Evolutionary conservation across 768 basidiomycete species (phyloP).

Genomic region (Boletus reticuloceps): DNA sequence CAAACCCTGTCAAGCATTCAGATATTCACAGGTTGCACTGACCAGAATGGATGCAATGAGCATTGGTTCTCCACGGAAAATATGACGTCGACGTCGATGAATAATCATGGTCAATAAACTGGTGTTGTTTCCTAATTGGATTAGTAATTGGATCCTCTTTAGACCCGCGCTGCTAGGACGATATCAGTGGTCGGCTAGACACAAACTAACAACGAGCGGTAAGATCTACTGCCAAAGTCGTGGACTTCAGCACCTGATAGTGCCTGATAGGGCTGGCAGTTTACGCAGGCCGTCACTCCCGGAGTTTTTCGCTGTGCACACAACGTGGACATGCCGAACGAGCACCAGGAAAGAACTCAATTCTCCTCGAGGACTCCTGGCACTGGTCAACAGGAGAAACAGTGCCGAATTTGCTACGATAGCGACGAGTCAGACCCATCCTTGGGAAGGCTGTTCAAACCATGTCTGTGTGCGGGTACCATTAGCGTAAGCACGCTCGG

Average conservation of each 20-base stretch:
- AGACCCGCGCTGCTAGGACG: not conserved
- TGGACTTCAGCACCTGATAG: not conserved
- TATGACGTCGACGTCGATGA: not conserved
- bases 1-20: not conserved
- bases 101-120: not conserved
- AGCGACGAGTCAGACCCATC: slow-evolving; percentile 56
- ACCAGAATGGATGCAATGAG: not conserved
- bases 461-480: slow-evolving; percentile 66
- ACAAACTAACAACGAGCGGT: slow-evolving; percentile 1
- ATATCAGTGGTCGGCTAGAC: not conserved
- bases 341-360: slow-evolving; percentile 10
- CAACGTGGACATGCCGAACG: slow-evolving; percentile 18
- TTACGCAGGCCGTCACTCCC: not conserved
- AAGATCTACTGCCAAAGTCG: not conserved
- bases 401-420: slow-evolving; percentile 85
- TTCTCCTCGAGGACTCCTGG: not conserved
- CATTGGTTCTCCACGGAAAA: not conserved
- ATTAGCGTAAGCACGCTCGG: slow-evolving; percentile 51
- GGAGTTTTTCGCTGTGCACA: not conserved
- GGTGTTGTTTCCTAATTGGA: not conserved
- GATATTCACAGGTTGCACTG: not conserved
- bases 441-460: slow-evolving; percentile 77
- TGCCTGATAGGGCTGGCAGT: not conserved
- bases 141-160: slow-evolving; percentile 9
- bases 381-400: slow-evolving; percentile 46